Evolutionary conservation across 495 filamentous ascomycete genomes (phyloP).

Genomic region (Recurvomyces mirabilis): DNA sequence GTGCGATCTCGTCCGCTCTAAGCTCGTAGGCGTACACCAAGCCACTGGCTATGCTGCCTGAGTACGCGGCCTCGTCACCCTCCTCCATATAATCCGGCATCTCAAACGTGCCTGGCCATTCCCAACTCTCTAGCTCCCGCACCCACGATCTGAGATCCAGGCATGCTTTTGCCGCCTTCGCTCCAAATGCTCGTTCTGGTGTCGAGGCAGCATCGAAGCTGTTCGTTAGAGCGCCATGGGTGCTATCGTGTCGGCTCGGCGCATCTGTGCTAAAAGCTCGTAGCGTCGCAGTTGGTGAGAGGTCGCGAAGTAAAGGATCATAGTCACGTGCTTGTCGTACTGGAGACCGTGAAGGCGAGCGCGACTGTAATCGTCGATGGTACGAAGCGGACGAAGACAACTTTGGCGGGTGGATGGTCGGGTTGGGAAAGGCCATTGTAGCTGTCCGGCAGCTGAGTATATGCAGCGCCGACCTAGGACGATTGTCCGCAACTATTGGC

Average conservation of each 20-base stretch:
- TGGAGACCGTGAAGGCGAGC: slow-evolving; percentile 16
- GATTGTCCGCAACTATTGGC: no score
- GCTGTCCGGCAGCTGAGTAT: no score
- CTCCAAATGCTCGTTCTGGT: slow-evolving; percentile 38
- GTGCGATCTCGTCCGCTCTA: slow-evolving; percentile 65
- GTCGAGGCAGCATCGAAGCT: slow-evolving; percentile 26
- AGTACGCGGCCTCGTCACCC: slow-evolving; percentile 37
- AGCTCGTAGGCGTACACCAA: slow-evolving; percentile 56
- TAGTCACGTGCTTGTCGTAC: slow-evolving; percentile 10
- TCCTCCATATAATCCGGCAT: slow-evolving; percentile 21
- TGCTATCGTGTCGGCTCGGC: slow-evolving; percentile 13
- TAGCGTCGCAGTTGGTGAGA: slow-evolving; percentile 29
- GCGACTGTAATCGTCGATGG: slow-evolving; percentile 3
- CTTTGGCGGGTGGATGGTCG: slow-evolving; percentile 17
- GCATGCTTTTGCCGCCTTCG: slow-evolving; percentile 61
- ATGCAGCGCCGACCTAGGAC: no score
- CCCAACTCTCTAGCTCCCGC: slow-evolving; percentile 63
- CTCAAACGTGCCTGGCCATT: slow-evolving; percentile 49
- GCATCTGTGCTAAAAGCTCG: slow-evolving; percentile 24
- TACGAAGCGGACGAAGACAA: background rate
- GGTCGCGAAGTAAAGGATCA: slow-evolving; percentile 25
- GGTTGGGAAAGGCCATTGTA: slow-evolving; percentile 15
- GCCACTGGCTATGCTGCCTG: slow-evolving; percentile 54
- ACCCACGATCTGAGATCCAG: slow-evolving; percentile 68
- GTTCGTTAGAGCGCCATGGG: background rate